Base-by-base conservation (phyloP, 176 grass and related monocot genomes). In the Oryza officinalis region DNA sequence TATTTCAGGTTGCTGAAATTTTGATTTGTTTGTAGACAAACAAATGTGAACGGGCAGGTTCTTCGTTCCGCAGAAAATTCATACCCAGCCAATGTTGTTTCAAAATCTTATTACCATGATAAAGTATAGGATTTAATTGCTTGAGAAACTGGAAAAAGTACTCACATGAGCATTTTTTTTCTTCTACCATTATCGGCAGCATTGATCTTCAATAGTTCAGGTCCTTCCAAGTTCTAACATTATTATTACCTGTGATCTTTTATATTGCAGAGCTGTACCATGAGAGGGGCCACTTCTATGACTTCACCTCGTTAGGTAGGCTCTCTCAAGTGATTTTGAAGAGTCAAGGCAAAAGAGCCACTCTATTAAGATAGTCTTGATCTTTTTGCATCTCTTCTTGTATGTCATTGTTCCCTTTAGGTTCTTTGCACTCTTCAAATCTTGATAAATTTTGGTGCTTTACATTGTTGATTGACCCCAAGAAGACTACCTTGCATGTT, bases 221-320 rank as follows among this genome's bases (percentile, higher is more conserved):
- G 8, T 72, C 12, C 26, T 57, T 17, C 40, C 33, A 66, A 2
- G 23, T 87, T 13, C 64, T 79, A 70, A 78, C 52, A 68, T 38
- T 49, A 68, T 46, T 49, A 27, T 86, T 83, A 0, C 67, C 20
- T 88, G 30, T 66, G 18, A 31, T 80, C 8, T 18, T 80, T 82
- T 80, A 1, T 78, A 45, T 46, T 82, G 43, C 96, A 95, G 96
- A 98, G 64, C 74, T 95, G 3, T 95, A 98, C 77, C 90, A 95
- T 12, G 96, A 95, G 69, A 91, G 87, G 92, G 96, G 91, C 65
- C 94, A 93, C 80, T 95, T 95, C 84, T 95, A 98, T 37, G 96
- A 98, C 89, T 98, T 98, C 57, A 95, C 91, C 72, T 98, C 96
- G 23, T 75, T 98, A 76, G 92, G 96, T 98, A 77, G 67, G 65